Base-by-base conservation (phyloP, 192 early-diverging fungal genomes). In the Podila verticillata region DNA sequence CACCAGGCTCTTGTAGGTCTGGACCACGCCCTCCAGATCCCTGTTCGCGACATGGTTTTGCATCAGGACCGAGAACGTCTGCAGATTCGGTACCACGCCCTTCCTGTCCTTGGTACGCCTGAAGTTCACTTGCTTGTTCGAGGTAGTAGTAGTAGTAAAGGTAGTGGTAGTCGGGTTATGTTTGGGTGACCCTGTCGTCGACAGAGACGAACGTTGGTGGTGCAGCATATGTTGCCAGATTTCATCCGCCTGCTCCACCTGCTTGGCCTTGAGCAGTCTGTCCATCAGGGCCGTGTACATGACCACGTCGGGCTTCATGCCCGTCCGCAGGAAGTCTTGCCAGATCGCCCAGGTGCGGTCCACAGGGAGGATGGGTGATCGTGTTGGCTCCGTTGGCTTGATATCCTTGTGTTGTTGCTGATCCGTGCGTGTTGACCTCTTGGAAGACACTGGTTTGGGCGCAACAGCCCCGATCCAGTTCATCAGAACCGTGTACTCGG, bases 261-360 rank as follows among this genome's bases (percentile, higher is more conserved):
- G 65, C 65, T 68, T 72, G 44, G 77, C 61, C 7, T 65, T 68
- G 32, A 80, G 70, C 8, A 80, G 24, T 24, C 29, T 35, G 28
- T 72, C 66, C 39, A 80, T 64, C 30, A 80, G 28, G 19, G 49
- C 49, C 3, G 77, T 80, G 28, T 67, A 80, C 12, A 80, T 26
- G 9, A 80, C 77, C 20, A 80, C 70, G 26, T 80, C 77, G 12
- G 77, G 70, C 34, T 72, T 72, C 77, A 80, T 80, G 1, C 77
- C 77, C 31, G 77, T 80, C 54, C 64, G 35, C 8, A 72, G 10
- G 29, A 80, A 72, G 36, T 80, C 77, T 19, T 80, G 59, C 77
- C 77, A 80, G 48, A 72, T 72, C 2, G 70, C 61, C 77, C 77
- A 80, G 15, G 57, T 66, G 5, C 48, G 19, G 26, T 68, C 69